phyloP scores from a whole-genome alignment of 192 early-diverging fungal genomes.

The Linnemannia elongata region DNA sequence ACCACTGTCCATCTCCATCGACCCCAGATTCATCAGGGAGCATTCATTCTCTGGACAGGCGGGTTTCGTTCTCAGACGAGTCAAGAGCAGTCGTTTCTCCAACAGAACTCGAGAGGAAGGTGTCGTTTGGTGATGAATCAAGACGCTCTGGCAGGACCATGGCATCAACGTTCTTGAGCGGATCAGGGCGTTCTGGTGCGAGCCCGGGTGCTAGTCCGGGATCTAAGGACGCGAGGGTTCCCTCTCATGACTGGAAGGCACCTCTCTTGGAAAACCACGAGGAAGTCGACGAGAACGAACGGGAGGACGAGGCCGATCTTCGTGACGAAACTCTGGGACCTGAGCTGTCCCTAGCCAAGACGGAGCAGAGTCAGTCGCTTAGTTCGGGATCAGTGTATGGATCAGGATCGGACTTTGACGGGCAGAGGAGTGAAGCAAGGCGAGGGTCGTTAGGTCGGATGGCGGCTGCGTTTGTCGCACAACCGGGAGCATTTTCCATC shows the following conservation, averaged over 20 bases:
- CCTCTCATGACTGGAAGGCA: conserved; percentile 7
- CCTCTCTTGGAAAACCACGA: conserved; percentile 20
- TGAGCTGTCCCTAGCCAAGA: conserved; percentile 1
- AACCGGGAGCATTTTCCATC: conserved; percentile 45
- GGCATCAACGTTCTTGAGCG: background rate
- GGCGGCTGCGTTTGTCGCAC: conserved; percentile 43
- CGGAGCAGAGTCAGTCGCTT: background rate
- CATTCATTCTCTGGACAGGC: conserved; percentile 15
- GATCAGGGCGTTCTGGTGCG: background rate
- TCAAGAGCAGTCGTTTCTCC: background rate
- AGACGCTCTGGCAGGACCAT: conserved; percentile 27
- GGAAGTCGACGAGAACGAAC: conserved; percentile 11
- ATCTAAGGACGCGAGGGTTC: background rate
- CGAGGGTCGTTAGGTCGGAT: conserved; percentile 38
- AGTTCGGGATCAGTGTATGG: background rate
- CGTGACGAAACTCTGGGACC: conserved; percentile 9
- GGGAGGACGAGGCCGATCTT: background rate
- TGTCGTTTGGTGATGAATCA: conserved; percentile 32
- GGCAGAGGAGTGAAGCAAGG: background rate
- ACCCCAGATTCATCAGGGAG: conserved; percentile 31
- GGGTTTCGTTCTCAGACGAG: conserved; percentile 31
- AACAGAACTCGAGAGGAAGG: conserved; percentile 7
- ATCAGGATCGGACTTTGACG: background rate
- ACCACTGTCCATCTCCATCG: conserved; percentile 20
- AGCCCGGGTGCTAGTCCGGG: background rate